Evolutionary conservation across 2,329 filamentous ascomycete genomes (phyloP), one percentile per base, ranked within the genome.

Genomic region (Xylaria multiplex): DNA sequence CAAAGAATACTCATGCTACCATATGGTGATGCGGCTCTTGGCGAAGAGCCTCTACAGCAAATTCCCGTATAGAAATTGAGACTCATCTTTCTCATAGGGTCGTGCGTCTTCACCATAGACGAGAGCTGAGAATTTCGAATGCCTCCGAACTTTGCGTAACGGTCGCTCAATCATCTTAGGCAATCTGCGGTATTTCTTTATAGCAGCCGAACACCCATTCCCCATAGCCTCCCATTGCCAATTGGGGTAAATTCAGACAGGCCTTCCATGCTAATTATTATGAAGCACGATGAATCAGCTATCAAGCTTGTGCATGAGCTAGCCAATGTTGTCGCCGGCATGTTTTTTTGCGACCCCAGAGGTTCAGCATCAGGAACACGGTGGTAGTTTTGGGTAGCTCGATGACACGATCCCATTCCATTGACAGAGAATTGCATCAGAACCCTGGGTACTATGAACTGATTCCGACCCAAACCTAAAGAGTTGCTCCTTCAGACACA

Each of bases 221-320:
- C 85, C 81, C 4, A 74, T 78, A 64, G 32, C 68, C 80, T 1
- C 75, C 70, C 3, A 77, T 73, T 24, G 78, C 73, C 32, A 84
- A 69, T 4, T 78, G 73, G 4, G 77, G 74, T 2, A 78, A 70
- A 40, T 14, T 14, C 73, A 93, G 91, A 67, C 90, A 49, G 91
- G 87, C 52, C 92, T 91, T 75, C 95, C 92, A 76, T 91, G 85
- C 63, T 92, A 89, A 71, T 82, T 85, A 66, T 92, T 92, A 59
- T 92, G 89, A 69, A 96, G 90, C 37, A 95, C 89, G 65, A 95
- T 87, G 64, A 94, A 91, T 73, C 93, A 90, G 74, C 91, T 90
- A 59, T 94, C 91, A 66, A 94, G 85, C 59, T 92, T 93, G 73
- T n/a, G 35, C 40, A 43, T 14, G 19, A 46, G 57, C 65, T 27